Evolutionary conservation across 1,139 yeast genomes (phyloP).

Genomic region (Debaryomyces robertsiae): DNA sequence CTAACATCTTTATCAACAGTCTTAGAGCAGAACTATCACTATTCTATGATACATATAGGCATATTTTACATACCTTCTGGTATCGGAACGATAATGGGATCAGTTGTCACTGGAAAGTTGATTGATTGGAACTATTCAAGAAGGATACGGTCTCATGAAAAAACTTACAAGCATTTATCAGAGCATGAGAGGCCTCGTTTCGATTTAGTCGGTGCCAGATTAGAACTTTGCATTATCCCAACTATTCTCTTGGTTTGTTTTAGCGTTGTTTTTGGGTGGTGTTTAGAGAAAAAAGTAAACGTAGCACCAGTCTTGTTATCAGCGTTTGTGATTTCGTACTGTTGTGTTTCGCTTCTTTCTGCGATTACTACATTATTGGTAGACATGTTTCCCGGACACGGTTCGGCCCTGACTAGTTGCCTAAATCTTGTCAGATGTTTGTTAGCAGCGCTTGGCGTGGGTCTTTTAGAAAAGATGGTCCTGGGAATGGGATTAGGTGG

Average conservation of each 20-base stretch:
- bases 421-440: slow-evolving; percentile 40
- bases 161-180: slow-evolving; percentile 18
- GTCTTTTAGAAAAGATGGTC: slow-evolving; percentile 35
- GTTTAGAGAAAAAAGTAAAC: slow-evolving; percentile 29
- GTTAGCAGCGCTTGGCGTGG: slow-evolving; percentile 38
- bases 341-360: slow-evolving; percentile 31
- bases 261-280: slow-evolving; percentile 44
- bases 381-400: slow-evolving; percentile 36
- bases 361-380: slow-evolving; percentile 39
- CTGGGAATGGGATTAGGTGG: slow-evolving; percentile 37
- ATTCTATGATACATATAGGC: slow-evolving; percentile 40
- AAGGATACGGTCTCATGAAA: slow-evolving; percentile 22
- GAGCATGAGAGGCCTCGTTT: slow-evolving; percentile 27
- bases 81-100: slow-evolving; percentile 31
- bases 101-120: slow-evolving; percentile 32
- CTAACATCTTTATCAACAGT: slow-evolving; percentile 36
- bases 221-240: slow-evolving; percentile 31
- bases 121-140: slow-evolving; percentile 33
- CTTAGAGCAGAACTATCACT: slow-evolving; percentile 35
- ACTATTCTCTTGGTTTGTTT: slow-evolving; percentile 29
- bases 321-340: slow-evolving; percentile 31
- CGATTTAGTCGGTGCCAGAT: slow-evolving; percentile 29
- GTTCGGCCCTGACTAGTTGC: slow-evolving; percentile 41
- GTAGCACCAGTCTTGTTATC: slow-evolving; percentile 36
- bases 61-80: slow-evolving; percentile 45